Conservation (phyloP, 2,329 filamentous ascomycete species). For the Colletotrichum magnum region DNA sequence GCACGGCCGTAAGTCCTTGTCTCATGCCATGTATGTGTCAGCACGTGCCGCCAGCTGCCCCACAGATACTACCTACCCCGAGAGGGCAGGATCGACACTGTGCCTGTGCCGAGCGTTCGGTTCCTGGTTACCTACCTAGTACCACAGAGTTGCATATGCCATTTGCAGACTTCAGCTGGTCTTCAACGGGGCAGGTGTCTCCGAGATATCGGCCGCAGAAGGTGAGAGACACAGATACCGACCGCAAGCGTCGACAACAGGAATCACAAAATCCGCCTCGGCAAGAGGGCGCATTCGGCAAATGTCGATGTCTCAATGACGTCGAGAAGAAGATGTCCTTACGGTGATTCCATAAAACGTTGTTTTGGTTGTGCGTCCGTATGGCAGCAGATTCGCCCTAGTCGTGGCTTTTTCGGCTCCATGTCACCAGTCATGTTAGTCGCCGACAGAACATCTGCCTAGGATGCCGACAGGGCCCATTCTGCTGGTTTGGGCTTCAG, state of each 20-base stretch:
- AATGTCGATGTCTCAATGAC: conserved; percentile 11
- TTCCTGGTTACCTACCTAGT: too few relatives aligned
- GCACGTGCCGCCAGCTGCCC: conserved; percentile 9
- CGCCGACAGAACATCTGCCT: too few relatives aligned
- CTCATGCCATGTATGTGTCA: conserved; percentile 2
- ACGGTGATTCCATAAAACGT: conserved; percentile 11
- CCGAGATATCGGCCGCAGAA: conserved; percentile 3
- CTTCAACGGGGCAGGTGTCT: background rate
- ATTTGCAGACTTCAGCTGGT: background rate
- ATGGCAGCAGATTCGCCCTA: background rate
- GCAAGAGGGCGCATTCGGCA: background rate
- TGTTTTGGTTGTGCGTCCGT: conserved; percentile 27
- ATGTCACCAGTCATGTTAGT: too few relatives aligned
- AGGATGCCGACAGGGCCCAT: background rate
- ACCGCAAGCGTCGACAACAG: background rate
- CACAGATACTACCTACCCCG: background rate
- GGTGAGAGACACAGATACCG: background rate
- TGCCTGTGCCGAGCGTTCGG: too few relatives aligned
- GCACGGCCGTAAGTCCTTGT: conserved; percentile 16
- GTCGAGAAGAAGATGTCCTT: background rate
- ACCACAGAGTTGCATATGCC: background rate
- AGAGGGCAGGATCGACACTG: too few relatives aligned
- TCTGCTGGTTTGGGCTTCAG: background rate
- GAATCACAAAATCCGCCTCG: background rate
- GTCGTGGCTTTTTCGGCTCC: background rate